Conservation (phyloP, 2,329 filamentous ascomycete species). For the Exophiala aquamarina region DNA sequence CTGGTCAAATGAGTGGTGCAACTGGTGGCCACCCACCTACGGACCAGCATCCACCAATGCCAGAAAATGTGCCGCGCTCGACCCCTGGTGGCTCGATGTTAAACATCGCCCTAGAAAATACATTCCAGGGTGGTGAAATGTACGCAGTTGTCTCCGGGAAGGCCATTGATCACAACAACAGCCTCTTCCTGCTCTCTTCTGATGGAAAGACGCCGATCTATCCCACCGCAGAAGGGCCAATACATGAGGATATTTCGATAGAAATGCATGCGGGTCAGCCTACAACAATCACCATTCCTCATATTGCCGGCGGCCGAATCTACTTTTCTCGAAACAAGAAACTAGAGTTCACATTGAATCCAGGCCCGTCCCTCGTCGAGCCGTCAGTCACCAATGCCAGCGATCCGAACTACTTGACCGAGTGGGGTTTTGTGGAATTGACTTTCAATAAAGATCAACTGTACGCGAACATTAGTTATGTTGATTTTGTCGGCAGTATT, state of each 20-base stretch:
- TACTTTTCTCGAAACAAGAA: constrained; percentile 65
- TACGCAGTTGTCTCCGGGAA: constrained; percentile 72
- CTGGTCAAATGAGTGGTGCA: too few species aligned
- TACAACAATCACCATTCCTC: constrained; percentile 64
- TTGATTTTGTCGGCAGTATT: constrained; percentile 70
- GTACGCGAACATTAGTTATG: constrained; percentile 70
- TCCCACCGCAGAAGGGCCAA: constrained; percentile 52
- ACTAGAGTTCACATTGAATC: constrained; percentile 70
- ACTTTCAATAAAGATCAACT: constrained; percentile 63
- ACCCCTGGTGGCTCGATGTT: constrained; percentile 43
- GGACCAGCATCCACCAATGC: too few species aligned
- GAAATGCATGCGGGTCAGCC: constrained; percentile 62
- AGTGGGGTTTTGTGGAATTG: constrained; percentile 70
- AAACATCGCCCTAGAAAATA: constrained; percentile 64
- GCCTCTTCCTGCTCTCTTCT: constrained; percentile 61
- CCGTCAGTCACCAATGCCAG: constrained; percentile 67
- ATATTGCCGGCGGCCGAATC: constrained; percentile 68
- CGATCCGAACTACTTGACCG: constrained; percentile 61
- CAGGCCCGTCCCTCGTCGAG: constrained; percentile 70
- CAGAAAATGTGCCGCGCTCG: too few species aligned
- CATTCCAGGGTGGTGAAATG: constrained; percentile 56
- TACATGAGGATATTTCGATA: constrained; percentile 61
- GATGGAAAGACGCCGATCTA: constrained; percentile 67
- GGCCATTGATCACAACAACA: constrained; percentile 59
- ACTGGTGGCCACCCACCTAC: too few species aligned